These are phyloP conservation scores for Phytopythium kandeliae DNA, from an alignment of 352 stramenopile genomes.

Conservation along the genomic window DNA sequence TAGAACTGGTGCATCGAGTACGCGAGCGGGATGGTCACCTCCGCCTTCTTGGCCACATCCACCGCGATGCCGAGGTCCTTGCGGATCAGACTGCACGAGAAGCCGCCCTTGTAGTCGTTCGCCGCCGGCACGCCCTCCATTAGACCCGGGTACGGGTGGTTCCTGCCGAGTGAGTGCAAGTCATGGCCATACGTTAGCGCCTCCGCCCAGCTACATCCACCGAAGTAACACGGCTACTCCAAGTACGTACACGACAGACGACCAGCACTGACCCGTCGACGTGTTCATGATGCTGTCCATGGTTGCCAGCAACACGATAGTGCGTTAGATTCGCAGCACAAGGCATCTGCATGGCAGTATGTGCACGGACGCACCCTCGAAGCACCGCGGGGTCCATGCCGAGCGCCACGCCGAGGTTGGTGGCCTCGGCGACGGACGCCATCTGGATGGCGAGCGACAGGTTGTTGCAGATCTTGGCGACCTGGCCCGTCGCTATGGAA, in stretches of 20 bases:
- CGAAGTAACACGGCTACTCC: no score
- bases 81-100: slow-evolving; percentile 91
- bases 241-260: slow-evolving; percentile 90
- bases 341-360: no score
- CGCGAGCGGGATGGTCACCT: slow-evolving; percentile 74
- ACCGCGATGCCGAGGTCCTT: slow-evolving; percentile 96
- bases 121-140: slow-evolving; percentile 87
- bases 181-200: no score
- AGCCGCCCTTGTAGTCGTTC: slow-evolving; percentile 88
- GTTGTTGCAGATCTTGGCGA: slow-evolving; percentile 98
- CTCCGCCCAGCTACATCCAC: no score
- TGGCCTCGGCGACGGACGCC: slow-evolving; percentile 93
- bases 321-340: no score
- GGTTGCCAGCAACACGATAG: no score
- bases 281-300: slow-evolving; percentile 97
- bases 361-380: no score
- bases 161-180: no score
- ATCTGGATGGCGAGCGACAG: slow-evolving; percentile 96
- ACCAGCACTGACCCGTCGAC: slow-evolving; percentile 96
- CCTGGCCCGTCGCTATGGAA: slow-evolving; percentile 57
- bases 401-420: slow-evolving; percentile 94
- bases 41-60: slow-evolving; percentile 81
- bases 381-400: slow-evolving; percentile 94
- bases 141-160: slow-evolving; percentile 93
- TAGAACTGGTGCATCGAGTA: slow-evolving; percentile 73